Evolutionary conservation across 2,329 filamentous ascomycete species (phyloP).

Genomic region (Phialemoniopsis sp.): DNA sequence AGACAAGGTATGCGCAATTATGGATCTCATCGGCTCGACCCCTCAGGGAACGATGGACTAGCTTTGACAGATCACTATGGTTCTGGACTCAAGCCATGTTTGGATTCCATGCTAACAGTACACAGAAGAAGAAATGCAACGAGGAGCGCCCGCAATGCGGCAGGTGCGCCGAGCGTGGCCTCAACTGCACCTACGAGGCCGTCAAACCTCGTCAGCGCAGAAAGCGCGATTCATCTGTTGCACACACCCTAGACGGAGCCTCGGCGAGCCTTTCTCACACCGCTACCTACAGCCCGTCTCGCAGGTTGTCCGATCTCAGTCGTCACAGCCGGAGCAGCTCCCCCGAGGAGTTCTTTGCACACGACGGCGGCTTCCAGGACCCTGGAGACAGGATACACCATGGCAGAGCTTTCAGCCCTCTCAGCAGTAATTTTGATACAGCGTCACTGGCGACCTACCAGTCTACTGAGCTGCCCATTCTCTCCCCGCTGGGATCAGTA

Average conservation of each 20-base stretch:
- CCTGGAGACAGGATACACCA: constrained; percentile 5
- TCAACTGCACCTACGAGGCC: constrained; percentile 45
- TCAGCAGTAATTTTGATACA: constrained; percentile 7
- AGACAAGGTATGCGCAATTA: constrained; percentile 41
- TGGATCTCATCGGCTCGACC: background rate
- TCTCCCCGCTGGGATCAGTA: background rate
- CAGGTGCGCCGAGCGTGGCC: constrained; percentile 41
- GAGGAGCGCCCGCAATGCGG: constrained; percentile 44
- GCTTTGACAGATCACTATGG: background rate
- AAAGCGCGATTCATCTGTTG: constrained; percentile 25
- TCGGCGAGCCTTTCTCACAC: background rate
- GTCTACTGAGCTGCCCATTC: constrained; percentile 3
- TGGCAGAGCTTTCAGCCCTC: constrained; percentile 7
- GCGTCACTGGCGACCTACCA: constrained; percentile 6
- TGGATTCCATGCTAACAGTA: background rate
- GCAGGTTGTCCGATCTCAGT: background rate
- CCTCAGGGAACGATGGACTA: no score
- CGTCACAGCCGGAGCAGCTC: constrained; percentile 4
- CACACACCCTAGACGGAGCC: constrained; percentile 3
- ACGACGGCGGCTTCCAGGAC: background rate
- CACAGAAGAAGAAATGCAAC: constrained; percentile 53
- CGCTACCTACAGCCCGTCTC: background rate
- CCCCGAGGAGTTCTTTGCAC: constrained; percentile 2
- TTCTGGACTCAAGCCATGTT: background rate
- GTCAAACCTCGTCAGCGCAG: constrained; percentile 36